phyloP scores from a whole-genome alignment of 805 yeast species.

The Zygoascus bituminiphila region DNA sequence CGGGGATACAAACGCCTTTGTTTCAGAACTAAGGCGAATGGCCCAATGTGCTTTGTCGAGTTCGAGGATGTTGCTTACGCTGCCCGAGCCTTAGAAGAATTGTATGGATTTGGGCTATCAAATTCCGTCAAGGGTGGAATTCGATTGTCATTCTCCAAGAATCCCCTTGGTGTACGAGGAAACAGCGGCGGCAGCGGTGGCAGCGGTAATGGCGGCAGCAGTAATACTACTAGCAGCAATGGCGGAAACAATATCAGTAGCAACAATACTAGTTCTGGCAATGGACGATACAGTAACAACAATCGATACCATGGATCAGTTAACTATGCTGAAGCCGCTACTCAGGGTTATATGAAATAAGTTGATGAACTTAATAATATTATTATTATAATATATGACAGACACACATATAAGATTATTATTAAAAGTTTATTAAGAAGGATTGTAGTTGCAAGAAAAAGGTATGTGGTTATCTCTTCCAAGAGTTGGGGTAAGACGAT shows the following conservation, averaged over 20 bases:
- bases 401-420: background rate
- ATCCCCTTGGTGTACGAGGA: slow-evolving; percentile 95
- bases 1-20: slow-evolving; percentile 89
- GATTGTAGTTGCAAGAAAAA: background rate
- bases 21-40: slow-evolving; percentile 77
- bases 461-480: background rate
- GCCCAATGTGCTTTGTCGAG: slow-evolving; percentile 99
- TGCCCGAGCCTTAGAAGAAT: slow-evolving; percentile 84
- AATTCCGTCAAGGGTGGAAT: slow-evolving; percentile 91
- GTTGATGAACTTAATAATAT: background rate
- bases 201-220: background rate
- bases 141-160: slow-evolving; percentile 86
- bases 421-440: background rate
- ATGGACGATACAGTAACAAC: slow-evolving; percentile 3
- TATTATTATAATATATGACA: background rate
- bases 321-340: slow-evolving; percentile 4
- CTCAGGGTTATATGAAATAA: slow-evolving; percentile 4
- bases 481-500: background rate
- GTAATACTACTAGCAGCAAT: background rate
- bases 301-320: slow-evolving; percentile 5
- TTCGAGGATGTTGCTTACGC: slow-evolving; percentile 94
- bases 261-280: background rate
- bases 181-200: slow-evolving; percentile 10
- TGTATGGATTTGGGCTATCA: slow-evolving; percentile 87
- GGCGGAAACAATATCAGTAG: background rate